Conservation (phyloP, 208 protist genomes). For the Phytomonas sp. region DNA sequence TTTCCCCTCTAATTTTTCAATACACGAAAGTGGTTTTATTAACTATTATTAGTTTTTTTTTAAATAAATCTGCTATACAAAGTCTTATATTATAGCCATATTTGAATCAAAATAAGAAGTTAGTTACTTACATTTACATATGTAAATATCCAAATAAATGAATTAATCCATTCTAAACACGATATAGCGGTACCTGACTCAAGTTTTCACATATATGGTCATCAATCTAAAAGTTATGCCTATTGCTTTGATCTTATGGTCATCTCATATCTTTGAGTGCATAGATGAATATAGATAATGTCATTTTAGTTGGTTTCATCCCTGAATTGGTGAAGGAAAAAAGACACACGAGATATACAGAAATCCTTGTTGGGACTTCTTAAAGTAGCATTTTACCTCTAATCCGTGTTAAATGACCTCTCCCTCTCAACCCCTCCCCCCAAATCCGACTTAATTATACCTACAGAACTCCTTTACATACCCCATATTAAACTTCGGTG, state of each 20-base stretch:
- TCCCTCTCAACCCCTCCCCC: no score
- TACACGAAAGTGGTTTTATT: neutral
- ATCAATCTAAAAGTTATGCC: neutral
- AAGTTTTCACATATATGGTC: neutral
- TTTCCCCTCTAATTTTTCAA: slow-evolving; percentile 12
- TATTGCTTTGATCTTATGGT: neutral
- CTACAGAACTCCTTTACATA: no score
- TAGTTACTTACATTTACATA: slow-evolving; percentile 1
- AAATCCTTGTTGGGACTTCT: neutral
- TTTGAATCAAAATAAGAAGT: no score
- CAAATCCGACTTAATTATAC: no score
- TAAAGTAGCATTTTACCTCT: neutral
- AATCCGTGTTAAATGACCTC: neutral
- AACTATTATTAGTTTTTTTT: slow-evolving; percentile 8
- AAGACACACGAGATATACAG: neutral
- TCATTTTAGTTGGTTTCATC: neutral
- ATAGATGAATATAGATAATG: neutral
- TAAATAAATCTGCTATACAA: neutral
- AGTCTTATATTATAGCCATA: no score
- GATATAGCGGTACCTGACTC: neutral
- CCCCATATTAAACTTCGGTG: slow-evolving; percentile 14
- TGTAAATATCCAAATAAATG: neutral
- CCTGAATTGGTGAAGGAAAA: neutral
- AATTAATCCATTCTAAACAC: slow-evolving; percentile 2
- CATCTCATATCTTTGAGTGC: neutral